Base-by-base conservation (phyloP, 768 basidiomycete species). In the Russula ochroleuca region DNA sequence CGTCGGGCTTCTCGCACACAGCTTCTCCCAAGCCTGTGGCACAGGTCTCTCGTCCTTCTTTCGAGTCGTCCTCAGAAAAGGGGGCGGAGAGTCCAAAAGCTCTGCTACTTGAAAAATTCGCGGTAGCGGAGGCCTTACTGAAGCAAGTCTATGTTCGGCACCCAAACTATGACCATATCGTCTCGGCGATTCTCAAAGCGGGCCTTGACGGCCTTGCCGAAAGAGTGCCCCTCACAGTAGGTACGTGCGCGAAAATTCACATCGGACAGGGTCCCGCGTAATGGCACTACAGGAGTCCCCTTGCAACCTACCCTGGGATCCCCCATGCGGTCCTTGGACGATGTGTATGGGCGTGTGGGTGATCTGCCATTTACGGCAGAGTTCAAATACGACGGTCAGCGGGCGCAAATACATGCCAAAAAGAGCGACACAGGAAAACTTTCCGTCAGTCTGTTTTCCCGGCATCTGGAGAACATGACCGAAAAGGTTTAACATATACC, bases 381-480 rank as follows among this genome's bases (percentile, higher is more conserved):
- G 76, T 90, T 90, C 72, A 97, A 96, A 74, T 90, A 94, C 69
- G 94, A 97, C 69, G 94, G 88, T 21, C 89, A 92, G 70, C 81
- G 88, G 54, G 91, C 87, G 21, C 91, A 92, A 73, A 85, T 90
- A n/a, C 89, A 91, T 71, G 87, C 79, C 14, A 70, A 58, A 48
- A 72, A 66, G 65, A 70, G 70, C 15, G 69, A 72, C 3, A 69
- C 73, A 37, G 77, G 71, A 37, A 68, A 71, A 13, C 58, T 70
- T 35, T 69, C 67, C 11, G 80, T 92, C 47, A 82, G 84, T 57
- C 78, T 95, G 54, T 96, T 96, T 76, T 92, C 90, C 63, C 85
- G 93, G 59, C 92, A 94, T 77, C 77, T 96, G 37, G 92, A 95
- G 75, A 86, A 94, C 70, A 94, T 94, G 94, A 94, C 92, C 1